Conservation (phyloP, 495 filamentous ascomycete genomes). For the Aspergillus incahuasiensis region DNA sequence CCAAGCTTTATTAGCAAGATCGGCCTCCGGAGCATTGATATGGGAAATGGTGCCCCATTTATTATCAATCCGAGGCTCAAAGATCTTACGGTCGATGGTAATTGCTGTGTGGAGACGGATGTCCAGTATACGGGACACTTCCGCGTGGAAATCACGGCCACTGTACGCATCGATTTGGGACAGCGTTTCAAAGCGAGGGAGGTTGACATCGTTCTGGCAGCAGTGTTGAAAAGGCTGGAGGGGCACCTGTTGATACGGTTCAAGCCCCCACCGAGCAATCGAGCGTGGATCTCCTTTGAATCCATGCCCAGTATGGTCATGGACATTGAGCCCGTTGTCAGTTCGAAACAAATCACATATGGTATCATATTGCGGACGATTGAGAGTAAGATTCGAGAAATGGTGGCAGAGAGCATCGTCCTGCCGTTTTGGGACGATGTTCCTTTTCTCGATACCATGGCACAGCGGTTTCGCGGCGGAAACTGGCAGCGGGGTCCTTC, state of each 20-base stretch:
- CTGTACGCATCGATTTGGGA: conserved; percentile 85
- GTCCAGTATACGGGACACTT: conserved; percentile 86
- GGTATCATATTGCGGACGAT: conserved; percentile 87
- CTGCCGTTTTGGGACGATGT: conserved; percentile 93
- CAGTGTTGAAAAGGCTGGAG: conserved; percentile 78
- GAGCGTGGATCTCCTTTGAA: conserved; percentile 91
- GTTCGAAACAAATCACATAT: conserved; percentile 91
- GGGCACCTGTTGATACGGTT: conserved; percentile 80
- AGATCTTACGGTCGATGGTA: conserved; percentile 87
- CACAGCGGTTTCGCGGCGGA: conserved; percentile 77
- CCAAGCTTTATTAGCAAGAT: conserved; percentile 84
- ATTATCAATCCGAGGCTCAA: conserved; percentile 85
- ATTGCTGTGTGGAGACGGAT: conserved; percentile 79
- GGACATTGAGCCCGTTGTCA: conserved; percentile 90
- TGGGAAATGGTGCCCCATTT: conserved; percentile 81
- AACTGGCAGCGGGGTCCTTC: conserved; percentile 70
- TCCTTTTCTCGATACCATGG: conserved; percentile 75
- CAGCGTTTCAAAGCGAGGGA: conserved; percentile 83
- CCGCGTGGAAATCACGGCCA: conserved; percentile 80
- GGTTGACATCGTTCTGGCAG: conserved; percentile 82
- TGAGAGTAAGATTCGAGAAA: conserved; percentile 88
- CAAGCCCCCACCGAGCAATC: conserved; percentile 93
- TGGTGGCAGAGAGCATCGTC: conserved; percentile 89
- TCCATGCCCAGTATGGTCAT: conserved; percentile 88
- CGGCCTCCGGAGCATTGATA: conserved; percentile 72